These are phyloP conservation scores for Aspergillus thermomutatus DNA, from an alignment of 2,329 filamentous ascomycete genomes.

Conservation along the genomic window DNA sequence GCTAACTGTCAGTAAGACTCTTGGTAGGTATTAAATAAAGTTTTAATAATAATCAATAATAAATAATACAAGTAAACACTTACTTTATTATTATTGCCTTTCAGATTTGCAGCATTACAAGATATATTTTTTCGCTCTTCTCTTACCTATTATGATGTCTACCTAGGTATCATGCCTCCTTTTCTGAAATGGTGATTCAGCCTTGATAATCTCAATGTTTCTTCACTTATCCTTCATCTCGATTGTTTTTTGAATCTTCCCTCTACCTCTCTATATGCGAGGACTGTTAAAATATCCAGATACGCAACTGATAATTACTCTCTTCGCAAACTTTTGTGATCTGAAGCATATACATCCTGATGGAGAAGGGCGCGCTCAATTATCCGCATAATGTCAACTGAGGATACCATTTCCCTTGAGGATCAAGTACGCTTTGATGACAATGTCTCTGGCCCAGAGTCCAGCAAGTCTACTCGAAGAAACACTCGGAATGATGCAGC, in stretches of 20 bases:
- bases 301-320: not conserved
- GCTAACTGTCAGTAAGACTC: not conserved
- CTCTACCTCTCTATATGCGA: not conserved
- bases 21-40: not conserved
- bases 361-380: constrained; percentile 4
- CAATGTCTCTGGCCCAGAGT: constrained; percentile 10
- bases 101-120: too few relatives aligned
- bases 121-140: too few relatives aligned
- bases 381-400: constrained; percentile 9
- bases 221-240: not conserved
- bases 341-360: constrained; percentile 7
- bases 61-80: too few relatives aligned
- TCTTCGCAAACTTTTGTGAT: not conserved
- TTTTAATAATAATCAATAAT: not conserved
- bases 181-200: not conserved
- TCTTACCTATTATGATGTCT: not conserved
- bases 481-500: constrained; percentile 58
- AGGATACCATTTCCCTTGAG: constrained; percentile 4
- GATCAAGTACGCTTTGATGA: constrained; percentile 15
- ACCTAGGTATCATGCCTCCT: not conserved
- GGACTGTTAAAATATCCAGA: not conserved
- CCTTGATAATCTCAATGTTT: not conserved
- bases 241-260: not conserved
- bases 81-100: not conserved
- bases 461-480: constrained; percentile 25